Percentiles rank a stretch among this genome's conserved stretches.
Conservation (phyloP, 2,329 filamentous ascomycete genomes). For the Colletotrichum gloeosporioides region DNA sequence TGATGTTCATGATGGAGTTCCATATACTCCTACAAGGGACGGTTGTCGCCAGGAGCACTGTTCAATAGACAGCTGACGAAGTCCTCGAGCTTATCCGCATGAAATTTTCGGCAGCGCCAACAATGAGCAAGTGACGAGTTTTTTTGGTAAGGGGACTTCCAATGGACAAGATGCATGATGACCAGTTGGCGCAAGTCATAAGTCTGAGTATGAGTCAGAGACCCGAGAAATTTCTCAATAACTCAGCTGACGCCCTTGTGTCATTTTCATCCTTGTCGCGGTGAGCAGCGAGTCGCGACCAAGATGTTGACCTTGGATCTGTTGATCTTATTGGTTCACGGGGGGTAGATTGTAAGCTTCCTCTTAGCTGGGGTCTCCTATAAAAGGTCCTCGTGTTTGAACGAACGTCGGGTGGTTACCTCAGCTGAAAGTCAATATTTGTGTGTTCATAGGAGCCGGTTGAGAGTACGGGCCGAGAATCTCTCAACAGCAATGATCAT, state of each 20-base stretch:
- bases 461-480: neutral
- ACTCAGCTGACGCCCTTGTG: neutral
- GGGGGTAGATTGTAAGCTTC: accelerated
- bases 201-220: neutral
- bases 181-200: neutral
- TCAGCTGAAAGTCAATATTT: neutral
- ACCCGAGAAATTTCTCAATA: neutral
- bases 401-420: neutral
- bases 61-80: neutral
- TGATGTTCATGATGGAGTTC: neutral
- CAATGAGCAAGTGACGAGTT: neutral
- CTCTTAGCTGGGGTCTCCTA: neutral
- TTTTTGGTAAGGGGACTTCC: accelerated
- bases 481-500: neutral
- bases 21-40: neutral
- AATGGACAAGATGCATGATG: neutral
- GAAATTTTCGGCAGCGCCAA: neutral
- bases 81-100: neutral
- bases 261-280: neutral
- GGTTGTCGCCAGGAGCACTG: neutral
- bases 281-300: neutral
- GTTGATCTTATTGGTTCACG: neutral
- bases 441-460: neutral
- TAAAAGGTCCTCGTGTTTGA: neutral
- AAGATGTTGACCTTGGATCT: neutral